phyloP scores from a whole-genome alignment of 371 early-diverging fungal genomes.

The Nematocida displodere region DNA sequence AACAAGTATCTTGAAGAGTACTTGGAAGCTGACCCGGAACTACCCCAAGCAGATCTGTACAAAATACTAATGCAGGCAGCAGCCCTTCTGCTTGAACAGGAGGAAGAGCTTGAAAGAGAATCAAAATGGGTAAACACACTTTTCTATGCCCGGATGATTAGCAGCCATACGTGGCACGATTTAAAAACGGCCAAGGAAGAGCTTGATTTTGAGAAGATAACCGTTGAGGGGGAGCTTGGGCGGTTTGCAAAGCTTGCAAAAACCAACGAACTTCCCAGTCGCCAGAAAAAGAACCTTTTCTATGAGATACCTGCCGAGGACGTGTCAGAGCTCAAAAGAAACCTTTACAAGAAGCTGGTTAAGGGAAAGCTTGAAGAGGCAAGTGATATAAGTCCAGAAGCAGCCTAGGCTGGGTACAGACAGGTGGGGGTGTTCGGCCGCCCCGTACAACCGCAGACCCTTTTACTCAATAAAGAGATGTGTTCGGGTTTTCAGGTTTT shows the following conservation, averaged over 20 bases:
- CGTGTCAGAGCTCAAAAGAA: neutral
- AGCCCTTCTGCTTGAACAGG: conserved; percentile 19
- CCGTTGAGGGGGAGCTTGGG: conserved; percentile 41
- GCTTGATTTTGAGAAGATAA: conserved; percentile 23
- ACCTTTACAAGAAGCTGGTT: neutral
- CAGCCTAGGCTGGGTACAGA: too few species aligned
- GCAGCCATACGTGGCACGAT: conserved; percentile 25
- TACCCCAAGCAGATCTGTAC: neutral
- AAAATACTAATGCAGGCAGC: conserved; percentile 27
- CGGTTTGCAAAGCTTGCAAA: conserved; percentile 35
- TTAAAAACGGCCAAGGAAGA: conserved; percentile 39
- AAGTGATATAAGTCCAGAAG: too few species aligned
- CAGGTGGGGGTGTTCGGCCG: too few species aligned
- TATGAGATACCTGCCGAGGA: neutral
- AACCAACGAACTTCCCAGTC: neutral
- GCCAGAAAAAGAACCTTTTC: neutral
- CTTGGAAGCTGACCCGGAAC: neutral
- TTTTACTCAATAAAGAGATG: too few species aligned
- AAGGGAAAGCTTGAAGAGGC: neutral
- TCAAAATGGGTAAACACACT: conserved; percentile 4
- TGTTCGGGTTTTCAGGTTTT: too few species aligned
- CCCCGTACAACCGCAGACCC: too few species aligned
- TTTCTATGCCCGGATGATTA: conserved; percentile 40
- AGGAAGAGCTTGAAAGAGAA: conserved; percentile 35
- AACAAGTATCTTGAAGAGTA: conserved; percentile 43